Evolutionary conservation across 148 eudicot species (phyloP).

Genomic region (Persicaria maculosa): DNA sequence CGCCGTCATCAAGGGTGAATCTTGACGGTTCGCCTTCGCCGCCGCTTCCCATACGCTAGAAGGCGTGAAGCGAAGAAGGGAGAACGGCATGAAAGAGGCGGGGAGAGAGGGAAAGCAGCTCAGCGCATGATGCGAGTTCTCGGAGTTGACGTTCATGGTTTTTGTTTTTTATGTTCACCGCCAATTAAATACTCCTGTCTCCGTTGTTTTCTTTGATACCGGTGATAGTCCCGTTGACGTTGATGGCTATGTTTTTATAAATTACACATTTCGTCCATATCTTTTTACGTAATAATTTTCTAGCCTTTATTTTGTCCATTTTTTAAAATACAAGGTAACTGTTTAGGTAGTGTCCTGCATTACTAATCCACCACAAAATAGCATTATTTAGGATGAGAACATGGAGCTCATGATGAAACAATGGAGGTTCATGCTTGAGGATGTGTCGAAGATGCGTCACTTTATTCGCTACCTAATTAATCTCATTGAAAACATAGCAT

Average conservation of each 20-base stretch:
- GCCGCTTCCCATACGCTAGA: constrained; percentile 13
- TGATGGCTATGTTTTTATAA: neutral
- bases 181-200: neutral
- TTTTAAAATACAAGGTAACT: no score
- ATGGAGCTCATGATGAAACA: no score
- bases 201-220: constrained; percentile 1
- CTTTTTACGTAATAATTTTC: neutral
- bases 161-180: constrained; percentile 6
- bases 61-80: constrained; percentile 21
- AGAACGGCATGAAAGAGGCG: constrained; percentile 25
- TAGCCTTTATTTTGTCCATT: no score
- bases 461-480: no score
- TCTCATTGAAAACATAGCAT: no score
- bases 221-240: neutral
- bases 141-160: constrained; percentile 12
- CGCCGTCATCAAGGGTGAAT: neutral
- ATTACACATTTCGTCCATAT: neutral
- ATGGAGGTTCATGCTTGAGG: no score
- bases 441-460: no score
- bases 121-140: constrained; percentile 8
- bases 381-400: no score
- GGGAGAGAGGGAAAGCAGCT: constrained; percentile 11
- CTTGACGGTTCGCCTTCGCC: constrained; percentile 32
- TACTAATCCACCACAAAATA: no score
- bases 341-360: no score